Percentiles rank a stretch among this genome's conserved stretches.
phyloP scores from a whole-genome alignment of 805 yeast genomes.

The Metschnikowia drakensbergensis region DNA sequence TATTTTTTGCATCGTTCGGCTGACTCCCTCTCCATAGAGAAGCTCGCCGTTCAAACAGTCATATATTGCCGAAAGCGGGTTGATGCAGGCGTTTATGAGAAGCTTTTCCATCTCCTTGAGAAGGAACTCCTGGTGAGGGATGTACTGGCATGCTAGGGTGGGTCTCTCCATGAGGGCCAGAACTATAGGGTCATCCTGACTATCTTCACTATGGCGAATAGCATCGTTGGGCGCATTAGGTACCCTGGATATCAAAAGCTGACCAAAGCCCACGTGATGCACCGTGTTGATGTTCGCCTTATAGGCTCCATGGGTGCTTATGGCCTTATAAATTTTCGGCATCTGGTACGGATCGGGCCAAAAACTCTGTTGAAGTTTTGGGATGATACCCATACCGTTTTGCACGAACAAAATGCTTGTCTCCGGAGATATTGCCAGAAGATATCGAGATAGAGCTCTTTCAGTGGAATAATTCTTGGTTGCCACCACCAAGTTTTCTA shows the following conservation, averaged over 20 bases:
- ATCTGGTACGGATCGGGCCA: conserved; percentile 48
- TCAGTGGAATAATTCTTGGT: conserved; percentile 78
- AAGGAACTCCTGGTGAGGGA: conserved; percentile 42
- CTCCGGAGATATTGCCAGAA: conserved; percentile 43
- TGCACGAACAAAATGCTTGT: conserved; percentile 71
- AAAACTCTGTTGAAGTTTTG: conserved; percentile 42
- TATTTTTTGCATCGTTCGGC: conserved; percentile 35
- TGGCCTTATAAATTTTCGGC: conserved; percentile 69
- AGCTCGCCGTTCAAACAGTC: conserved; percentile 79
- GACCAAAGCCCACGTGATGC: conserved; percentile 71
- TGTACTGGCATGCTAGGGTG: conserved; percentile 25
- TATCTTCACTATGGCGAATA: conserved; percentile 11
- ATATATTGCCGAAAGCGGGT: conserved; percentile 74
- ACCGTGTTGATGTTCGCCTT: conserved; percentile 32
- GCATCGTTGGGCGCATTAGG: conserved; percentile 32
- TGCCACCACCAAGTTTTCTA: conserved; percentile 62
- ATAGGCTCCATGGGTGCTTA: conserved; percentile 81
- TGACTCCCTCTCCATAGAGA: conserved; percentile 33
- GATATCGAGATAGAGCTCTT: conserved; percentile 54
- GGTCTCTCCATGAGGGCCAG: conserved; percentile 21
- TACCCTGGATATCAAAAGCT: conserved; percentile 53
- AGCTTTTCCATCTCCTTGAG: conserved; percentile 70
- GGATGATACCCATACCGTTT: conserved; percentile 77
- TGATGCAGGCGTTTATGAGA: conserved; percentile 76
- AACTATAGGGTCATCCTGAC: conserved; percentile 10